Evolutionary conservation across 768 basidiomycete genomes (phyloP), one percentile per base, ranked within the genome.

Genomic region (Leccinum boreale): DNA sequence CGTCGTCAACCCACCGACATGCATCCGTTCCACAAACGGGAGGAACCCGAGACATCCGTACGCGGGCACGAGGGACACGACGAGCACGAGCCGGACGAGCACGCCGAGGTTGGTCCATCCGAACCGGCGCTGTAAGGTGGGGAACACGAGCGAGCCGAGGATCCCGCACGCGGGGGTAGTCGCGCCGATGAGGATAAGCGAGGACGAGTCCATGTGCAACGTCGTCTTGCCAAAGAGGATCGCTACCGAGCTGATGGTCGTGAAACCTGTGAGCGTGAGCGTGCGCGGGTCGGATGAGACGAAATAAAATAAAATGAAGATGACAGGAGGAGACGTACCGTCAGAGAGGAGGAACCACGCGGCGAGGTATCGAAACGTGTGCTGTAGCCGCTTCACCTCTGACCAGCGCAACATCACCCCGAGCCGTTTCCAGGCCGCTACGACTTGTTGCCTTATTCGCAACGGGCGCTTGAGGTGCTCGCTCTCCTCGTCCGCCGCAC

Each of bases 341-440:
- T 98, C 95, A 1, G 90, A 92, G 23, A 98, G 82, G 12, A 98
- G 79, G 70, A 97, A 95, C 94, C 95, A 98, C 0, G 96, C 93
- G 5, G 86, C 82, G 45, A 98, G 85, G 65, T 92, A 98, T 62
- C 81, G 81, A 78, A 95, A 98, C 1, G 94, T 94, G 66, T 93
- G 87, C 29, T 81, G 80, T 15, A 98, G 77, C 53, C 81, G 81
- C 69, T 81, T 81, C 42, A 95, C 84, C 67, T 96, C 87, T 8
- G 73, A 75, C 79, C 84, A 86, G 1, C 77, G 78, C 21, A 98
- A 76, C 89, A 94, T 94, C 31, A 74, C 77, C 0, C 83, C 85
- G 0, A 98, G 78, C 23, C 87, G 75, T 53, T 76, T 79, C 95
- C 95, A 98, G 0, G 92, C 90, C 5, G 74, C 77, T 1, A 68